Conservation (phyloP, 2,329 filamentous ascomycete genomes). For the Paraconiothyrium sp. region DNA sequence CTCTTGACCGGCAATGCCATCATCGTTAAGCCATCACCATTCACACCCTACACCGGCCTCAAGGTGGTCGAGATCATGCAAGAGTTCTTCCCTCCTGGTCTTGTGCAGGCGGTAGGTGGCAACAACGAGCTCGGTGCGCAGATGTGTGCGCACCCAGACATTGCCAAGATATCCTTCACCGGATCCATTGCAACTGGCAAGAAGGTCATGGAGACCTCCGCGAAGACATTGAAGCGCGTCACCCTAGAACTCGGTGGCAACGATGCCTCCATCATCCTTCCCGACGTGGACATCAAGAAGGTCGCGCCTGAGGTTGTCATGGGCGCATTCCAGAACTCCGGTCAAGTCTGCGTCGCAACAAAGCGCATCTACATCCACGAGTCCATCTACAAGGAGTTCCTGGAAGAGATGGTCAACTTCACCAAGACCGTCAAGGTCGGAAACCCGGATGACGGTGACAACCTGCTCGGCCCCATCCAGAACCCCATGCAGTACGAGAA, state of each 20-base stretch:
- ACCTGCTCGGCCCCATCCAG: constrained; percentile 68
- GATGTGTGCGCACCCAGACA: constrained; percentile 67
- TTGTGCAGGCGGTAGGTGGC: constrained; percentile 69
- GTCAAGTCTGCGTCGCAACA: constrained; percentile 57
- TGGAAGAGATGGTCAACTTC: constrained; percentile 55
- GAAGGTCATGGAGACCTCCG: constrained; percentile 66
- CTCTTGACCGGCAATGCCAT: constrained; percentile 66
- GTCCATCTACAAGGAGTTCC: constrained; percentile 50
- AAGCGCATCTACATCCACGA: constrained; percentile 52
- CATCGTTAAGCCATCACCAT: constrained; percentile 66
- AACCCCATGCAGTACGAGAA: constrained; percentile 73
- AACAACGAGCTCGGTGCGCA: constrained; percentile 68
- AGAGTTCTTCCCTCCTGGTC: constrained; percentile 68
- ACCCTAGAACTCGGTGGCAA: constrained; percentile 71
- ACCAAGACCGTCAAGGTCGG: constrained; percentile 56
- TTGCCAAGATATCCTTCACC: constrained; percentile 72
- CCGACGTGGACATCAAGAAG: constrained; percentile 65
- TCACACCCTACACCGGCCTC: constrained; percentile 66
- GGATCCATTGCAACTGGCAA: constrained; percentile 69
- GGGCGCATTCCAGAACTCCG: constrained; percentile 65
- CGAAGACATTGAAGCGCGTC: constrained; percentile 67
- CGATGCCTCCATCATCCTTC: constrained; percentile 67
- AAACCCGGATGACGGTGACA: constrained; percentile 52
- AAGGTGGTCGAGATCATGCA: constrained; percentile 69
- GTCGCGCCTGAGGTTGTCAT: constrained; percentile 60